Base-by-base conservation (phyloP, 148 eudicot genomes). In the Limonium bicolor region DNA sequence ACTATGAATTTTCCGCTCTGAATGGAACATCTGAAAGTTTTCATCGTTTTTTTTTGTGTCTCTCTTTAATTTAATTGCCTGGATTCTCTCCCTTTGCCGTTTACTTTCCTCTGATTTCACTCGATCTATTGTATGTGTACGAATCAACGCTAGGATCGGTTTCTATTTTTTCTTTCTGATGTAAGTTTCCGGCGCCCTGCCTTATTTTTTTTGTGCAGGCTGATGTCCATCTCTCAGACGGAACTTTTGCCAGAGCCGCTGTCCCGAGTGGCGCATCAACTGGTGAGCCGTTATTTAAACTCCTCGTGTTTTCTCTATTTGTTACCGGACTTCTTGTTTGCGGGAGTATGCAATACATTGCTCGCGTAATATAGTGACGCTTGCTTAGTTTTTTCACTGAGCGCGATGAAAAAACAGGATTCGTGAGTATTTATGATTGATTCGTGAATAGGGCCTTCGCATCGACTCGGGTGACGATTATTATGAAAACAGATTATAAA, bases 191-290 rank as follows among this genome's bases (percentile, higher is more conserved):
- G n/a, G n/a, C n/a, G n/a, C n/a, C n/a, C n/a, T n/a, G n/a, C n/a
- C n/a, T n/a, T n/a, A n/a, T n/a, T n/a, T n/a, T n/a, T n/a, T n/a
- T n/a, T n/a, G n/a, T n/a, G n/a, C n/a, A 90, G 99, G 85, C 82
- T 36, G 99, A 90, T 73, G 45, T 80, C 13, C 55, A 51, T 55
- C 58, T 78, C 23, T 60, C 67, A 6, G 74, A 80, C 38, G 97
- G 95, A 22, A 42, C 59, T 22, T 58, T 11, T 26, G 92, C 77
- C 26, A 80, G 86, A 53, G 97, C 97, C 27, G 95, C 97, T 53
- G 97, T 90, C 51, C 97, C 97, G 13, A 90, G 97, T 64, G 97
- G 97, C 46, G 97, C 97, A 61, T 90, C 97, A 52, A 90, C 97
- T 20, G 97, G 99, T 90, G 57, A 63, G 74, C 42, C 28, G n/a